Percentiles rank a stretch among this genome's conserved stretches.
These are phyloP conservation scores for Penicillium sp. DNA, from an alignment of 2,329 filamentous ascomycete genomes.

Conservation along the genomic window DNA sequence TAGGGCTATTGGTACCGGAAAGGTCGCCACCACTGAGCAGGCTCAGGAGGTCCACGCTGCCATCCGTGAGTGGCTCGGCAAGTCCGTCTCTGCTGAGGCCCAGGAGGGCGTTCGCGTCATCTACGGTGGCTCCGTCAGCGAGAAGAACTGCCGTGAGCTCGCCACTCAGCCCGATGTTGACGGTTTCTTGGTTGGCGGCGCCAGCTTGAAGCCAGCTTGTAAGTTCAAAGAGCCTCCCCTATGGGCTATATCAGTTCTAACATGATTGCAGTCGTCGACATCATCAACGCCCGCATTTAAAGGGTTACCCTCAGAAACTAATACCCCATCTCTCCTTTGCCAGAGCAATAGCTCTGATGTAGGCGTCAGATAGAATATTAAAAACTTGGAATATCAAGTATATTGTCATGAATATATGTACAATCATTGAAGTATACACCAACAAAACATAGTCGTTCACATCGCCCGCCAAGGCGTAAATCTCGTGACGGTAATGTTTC, in stretches of 20 bases:
- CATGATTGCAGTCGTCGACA: slow-evolving; percentile 59
- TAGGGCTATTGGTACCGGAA: slow-evolving; percentile 81
- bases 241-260: slow-evolving; percentile 8
- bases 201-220: slow-evolving; percentile 95
- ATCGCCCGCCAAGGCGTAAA: background rate
- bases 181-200: slow-evolving; percentile 95
- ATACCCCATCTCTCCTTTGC: slow-evolving; percentile 16
- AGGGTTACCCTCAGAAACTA: slow-evolving; percentile 12
- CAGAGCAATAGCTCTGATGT: slow-evolving; percentile 8
- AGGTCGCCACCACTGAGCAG: slow-evolving; percentile 85
- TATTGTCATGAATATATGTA: slow-evolving; percentile 31
- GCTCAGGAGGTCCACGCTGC: slow-evolving; percentile 92
- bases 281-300: slow-evolving; percentile 65
- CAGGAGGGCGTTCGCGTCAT: slow-evolving; percentile 89
- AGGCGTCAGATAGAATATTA: slow-evolving; percentile 13
- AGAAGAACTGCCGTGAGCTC: slow-evolving; percentile 97
- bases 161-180: slow-evolving; percentile 94
- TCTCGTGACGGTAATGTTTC: no score
- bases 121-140: slow-evolving; percentile 93
- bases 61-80: slow-evolving; percentile 82
- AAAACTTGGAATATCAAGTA: slow-evolving; percentile 25
- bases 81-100: slow-evolving; percentile 73
- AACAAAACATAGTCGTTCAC: background rate
- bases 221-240: slow-evolving; percentile 41
- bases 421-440: slow-evolving; percentile 19